Conservation (phyloP, 805 yeast genomes). For the Candida golubevii region DNA sequence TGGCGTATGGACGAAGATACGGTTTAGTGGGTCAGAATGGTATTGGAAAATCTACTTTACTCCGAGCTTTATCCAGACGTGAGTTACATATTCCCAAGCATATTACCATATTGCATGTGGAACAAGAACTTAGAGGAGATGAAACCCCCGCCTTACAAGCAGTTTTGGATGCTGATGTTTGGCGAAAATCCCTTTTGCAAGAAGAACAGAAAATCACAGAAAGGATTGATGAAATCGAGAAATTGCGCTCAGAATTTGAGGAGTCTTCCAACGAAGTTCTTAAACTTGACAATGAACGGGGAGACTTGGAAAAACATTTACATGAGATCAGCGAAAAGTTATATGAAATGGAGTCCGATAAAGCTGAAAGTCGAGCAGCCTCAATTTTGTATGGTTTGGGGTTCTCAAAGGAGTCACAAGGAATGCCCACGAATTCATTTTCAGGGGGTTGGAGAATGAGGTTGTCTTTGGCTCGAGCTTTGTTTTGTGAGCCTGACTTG, state of each 20-base stretch:
- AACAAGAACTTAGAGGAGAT: slow-evolving; percentile 94
- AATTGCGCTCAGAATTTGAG: slow-evolving; percentile 58
- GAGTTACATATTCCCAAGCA: slow-evolving; percentile 93
- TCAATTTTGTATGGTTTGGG: slow-evolving; percentile 90
- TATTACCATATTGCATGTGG: slow-evolving; percentile 93
- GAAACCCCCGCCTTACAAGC: slow-evolving; percentile 88
- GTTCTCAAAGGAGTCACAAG: slow-evolving; percentile 83
- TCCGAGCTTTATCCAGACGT: slow-evolving; percentile 89
- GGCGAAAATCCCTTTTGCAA: slow-evolving; percentile 84
- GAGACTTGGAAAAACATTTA: slow-evolving; percentile 74
- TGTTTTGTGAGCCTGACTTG: slow-evolving; percentile 95
- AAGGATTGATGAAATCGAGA: slow-evolving; percentile 71
- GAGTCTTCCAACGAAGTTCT: slow-evolving; percentile 70
- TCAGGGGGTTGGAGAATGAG: slow-evolving; percentile 99
- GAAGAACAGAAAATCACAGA: slow-evolving; percentile 76
- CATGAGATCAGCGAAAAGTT: slow-evolving; percentile 78
- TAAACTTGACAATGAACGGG: slow-evolving; percentile 84
- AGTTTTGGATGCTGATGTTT: slow-evolving; percentile 98
- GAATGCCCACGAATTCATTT: slow-evolving; percentile 78
- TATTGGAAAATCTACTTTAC: slow-evolving; percentile 95
- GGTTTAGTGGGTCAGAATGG: slow-evolving; percentile 99
- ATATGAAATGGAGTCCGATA: slow-evolving; percentile 91
- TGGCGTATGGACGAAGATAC: slow-evolving; percentile 89
- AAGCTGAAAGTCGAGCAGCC: slow-evolving; percentile 97
- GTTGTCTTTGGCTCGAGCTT: slow-evolving; percentile 93